Conservation (phyloP, 2,329 filamentous ascomycete species). For the Cladosporium austrohemisphaericum region DNA sequence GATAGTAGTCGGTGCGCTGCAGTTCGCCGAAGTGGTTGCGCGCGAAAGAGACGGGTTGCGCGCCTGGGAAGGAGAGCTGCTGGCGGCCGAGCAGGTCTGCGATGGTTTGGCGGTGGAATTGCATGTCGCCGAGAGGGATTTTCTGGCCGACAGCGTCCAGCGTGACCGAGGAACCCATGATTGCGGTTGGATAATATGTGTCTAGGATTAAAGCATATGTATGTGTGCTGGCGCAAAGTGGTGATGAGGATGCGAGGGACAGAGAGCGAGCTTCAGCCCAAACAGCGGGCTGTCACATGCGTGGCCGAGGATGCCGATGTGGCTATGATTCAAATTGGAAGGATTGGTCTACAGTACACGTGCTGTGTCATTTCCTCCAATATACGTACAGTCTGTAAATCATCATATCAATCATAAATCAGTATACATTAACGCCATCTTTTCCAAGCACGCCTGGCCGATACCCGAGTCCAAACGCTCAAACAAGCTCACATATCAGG, state of each 20-base stretch:
- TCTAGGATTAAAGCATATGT: too few species aligned
- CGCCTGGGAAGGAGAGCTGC: conserved; percentile 72
- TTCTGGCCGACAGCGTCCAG: conserved; percentile 24
- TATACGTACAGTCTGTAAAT: too few species aligned
- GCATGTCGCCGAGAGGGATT: conserved; percentile 24
- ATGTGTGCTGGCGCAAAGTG: not conserved
- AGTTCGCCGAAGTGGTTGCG: conserved; percentile 79
- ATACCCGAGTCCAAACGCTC: too few species aligned
- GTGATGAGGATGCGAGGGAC: not conserved
- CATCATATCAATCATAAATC: too few species aligned
- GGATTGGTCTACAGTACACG: too few species aligned
- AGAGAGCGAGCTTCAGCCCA: not conserved
- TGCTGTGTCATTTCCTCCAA: too few species aligned
- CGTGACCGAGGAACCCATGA: conserved; percentile 21
- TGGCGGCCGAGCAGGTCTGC: conserved; percentile 64
- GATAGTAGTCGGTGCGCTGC: conserved; percentile 81
- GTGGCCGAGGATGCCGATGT: too few species aligned
- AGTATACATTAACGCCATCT: too few species aligned
- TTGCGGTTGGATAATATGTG: not conserved
- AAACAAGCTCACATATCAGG: conserved; percentile 11
- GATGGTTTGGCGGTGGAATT: conserved; percentile 28
- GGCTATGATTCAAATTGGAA: too few species aligned
- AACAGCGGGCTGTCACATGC: conserved; percentile 5
- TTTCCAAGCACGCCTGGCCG: too few species aligned
- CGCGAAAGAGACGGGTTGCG: conserved; percentile 91